Evolutionary conservation across 2,329 filamentous ascomycete genomes (phyloP), one percentile per base, ranked within the genome.

Genomic region (Phialophora tarda): DNA sequence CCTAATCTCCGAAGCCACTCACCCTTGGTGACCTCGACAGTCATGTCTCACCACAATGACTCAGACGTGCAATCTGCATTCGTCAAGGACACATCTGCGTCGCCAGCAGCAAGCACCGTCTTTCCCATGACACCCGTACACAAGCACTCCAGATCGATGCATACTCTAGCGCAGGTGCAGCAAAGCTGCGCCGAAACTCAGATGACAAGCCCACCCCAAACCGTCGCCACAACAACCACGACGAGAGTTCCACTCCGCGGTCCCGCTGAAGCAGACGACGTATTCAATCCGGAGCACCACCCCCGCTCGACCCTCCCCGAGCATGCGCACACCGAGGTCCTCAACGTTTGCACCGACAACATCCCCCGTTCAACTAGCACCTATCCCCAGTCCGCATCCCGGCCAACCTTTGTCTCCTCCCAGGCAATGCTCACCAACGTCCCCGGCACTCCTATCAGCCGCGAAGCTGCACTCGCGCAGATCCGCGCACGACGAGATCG

Each of bases 391-490:
- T 51, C 48, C 21, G 48, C 48, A 21, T 60, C 66, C 17, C 59
- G 63, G 12, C 41, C 54, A 4, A 48, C 34, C 30, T 63, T 44
- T 8, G 38, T 57, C 12, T 60, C 32, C 47, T 64, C 64, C n/a
- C 28, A 30, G 10, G 59, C 44, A 6, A 51, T 68, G n/a, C 68
- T 75, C 57, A 71, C 71, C 30, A 72, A 73, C 28, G 68, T 81
- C 17, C 76, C 78, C 1, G 77, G 79, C n/a, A 80, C 78, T 0
- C 80, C 81, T 3, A 77, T 82, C 61, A 79, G 76, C 58, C 78
- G 81, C 23, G 81, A 83, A 74, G 78, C 81, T 66, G 82, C 82
- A 1, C 75, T 83, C 1, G 82, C 82, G 7, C 81, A 82, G 68
- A 83, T 83, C 50, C 74, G 80, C 64, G 81, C 81, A n/a, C 74